Base-by-base conservation (phyloP, 1,139 yeast species). In the Saccharomyces hybrid region DNA sequence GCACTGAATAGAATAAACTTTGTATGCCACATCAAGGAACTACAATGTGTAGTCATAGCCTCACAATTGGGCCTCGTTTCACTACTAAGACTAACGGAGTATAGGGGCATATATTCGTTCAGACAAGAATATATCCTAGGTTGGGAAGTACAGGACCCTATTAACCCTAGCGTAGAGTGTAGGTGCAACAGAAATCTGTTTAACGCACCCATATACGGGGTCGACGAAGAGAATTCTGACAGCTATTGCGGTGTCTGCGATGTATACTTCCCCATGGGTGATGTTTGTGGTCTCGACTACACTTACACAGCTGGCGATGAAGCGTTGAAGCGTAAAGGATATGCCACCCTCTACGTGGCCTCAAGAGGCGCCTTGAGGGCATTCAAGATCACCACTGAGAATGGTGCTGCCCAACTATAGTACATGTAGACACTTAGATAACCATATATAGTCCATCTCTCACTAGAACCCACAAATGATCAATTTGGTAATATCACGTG, bases 31-130 rank as follows among this genome's bases (percentile, higher is more conserved):
- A 76, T 83, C 2, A 81, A 81, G 1, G 80, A 80, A 58, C 67
- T 83, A 13, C 75, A 75, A 63, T 77, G 82, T 57, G 70, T 78
- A 41, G 73, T 78, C 7, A 80, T 77, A 0, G 83, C 78, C 0
- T 72, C 82, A 0, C 85, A 81, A 58, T 75, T 75, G 50, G 87
- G 87, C 0, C 61, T 78, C 11, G 74, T 81, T 2, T 71, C 82
- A 1, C 65, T 83, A 2, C 69, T 82, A 65, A 67, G 87, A 49
- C 64, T 82, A 38, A 81, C 86, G 34, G 73, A 73, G 51, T 75
- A 74, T 61, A 69, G 81, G 23, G 87, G 86, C 0, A 67, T 82
- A 0, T 75, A 69, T 58, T 83, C 82, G 1, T 77, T 82, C 76
- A 70, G 86, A 51, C 85, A 64, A 51, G 68, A 64, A 50, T 64